phyloP scores from a whole-genome alignment of 1,139 yeast genomes.

The Meyerozyma carpophila region DNA sequence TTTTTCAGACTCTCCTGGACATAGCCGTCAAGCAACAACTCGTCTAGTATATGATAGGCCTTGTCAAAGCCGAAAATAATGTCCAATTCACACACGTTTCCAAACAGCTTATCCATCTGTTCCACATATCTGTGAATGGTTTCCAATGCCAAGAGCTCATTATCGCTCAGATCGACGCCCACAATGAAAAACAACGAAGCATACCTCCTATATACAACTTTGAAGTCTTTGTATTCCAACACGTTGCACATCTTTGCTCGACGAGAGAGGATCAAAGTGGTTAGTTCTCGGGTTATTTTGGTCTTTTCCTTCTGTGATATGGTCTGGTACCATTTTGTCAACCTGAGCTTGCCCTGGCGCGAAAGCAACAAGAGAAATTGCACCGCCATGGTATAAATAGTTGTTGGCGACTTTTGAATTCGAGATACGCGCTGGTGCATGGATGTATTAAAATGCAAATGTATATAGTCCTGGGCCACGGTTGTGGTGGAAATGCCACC shows the following conservation, averaged over 20 bases:
- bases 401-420: not conserved
- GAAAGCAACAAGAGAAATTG: conserved; percentile 77
- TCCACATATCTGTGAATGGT: conserved; percentile 91
- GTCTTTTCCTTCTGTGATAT: conserved; percentile 77
- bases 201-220: conserved; percentile 84
- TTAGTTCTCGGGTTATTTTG: conserved; percentile 77
- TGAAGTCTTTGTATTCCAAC: conserved; percentile 82
- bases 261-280: conserved; percentile 78
- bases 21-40: conserved; percentile 77
- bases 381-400: conserved; percentile 48
- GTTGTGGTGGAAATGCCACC: no score
- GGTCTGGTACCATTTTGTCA: conserved; percentile 90
- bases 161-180: conserved; percentile 79
- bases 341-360: conserved; percentile 90
- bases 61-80: conserved; percentile 91
- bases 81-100: conserved; percentile 93
- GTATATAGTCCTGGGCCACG: not conserved
- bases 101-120: conserved; percentile 92
- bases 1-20: conserved; percentile 78
- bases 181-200: conserved; percentile 89
- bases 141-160: conserved; percentile 82
- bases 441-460: not conserved
- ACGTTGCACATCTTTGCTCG: conserved; percentile 96
- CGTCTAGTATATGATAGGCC: conserved; percentile 90
- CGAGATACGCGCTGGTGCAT: not conserved